These are phyloP conservation scores for Trichoderma virens DNA, from an alignment of 495 filamentous ascomycete species.

Conservation along the genomic window DNA sequence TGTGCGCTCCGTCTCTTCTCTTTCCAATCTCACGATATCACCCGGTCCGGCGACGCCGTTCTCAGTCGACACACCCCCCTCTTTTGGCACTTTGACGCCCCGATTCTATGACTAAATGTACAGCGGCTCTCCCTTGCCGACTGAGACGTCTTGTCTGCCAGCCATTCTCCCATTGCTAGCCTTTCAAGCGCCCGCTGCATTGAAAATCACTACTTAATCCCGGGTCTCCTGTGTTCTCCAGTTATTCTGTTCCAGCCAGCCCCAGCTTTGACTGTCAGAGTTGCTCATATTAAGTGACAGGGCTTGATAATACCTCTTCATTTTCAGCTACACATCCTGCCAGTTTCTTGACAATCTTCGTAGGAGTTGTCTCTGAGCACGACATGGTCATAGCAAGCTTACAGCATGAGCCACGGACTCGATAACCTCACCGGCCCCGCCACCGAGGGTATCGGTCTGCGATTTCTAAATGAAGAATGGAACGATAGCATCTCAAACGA, in stretches of 20 bases:
- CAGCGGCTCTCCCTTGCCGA: background rate
- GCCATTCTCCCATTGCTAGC: background rate
- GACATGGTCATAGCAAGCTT: background rate
- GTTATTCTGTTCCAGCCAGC: background rate
- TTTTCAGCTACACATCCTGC: background rate
- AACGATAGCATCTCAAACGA: slow-evolving; percentile 10
- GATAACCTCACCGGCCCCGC: background rate
- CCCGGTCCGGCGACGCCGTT: background rate
- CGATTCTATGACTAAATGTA: background rate
- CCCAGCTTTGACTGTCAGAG: background rate
- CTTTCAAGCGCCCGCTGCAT: background rate
- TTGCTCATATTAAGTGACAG: no score
- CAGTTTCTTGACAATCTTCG: background rate
- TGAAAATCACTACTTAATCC: slow-evolving; percentile 2
- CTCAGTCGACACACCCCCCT: background rate
- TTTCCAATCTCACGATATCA: background rate
- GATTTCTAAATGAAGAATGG: slow-evolving; percentile 7
- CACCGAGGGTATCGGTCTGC: background rate
- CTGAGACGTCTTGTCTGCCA: background rate
- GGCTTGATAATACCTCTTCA: background rate
- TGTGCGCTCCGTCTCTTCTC: background rate
- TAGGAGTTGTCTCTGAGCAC: background rate
- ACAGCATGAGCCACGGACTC: background rate
- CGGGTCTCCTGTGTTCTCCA: background rate
- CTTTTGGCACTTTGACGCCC: background rate